Conservation (phyloP, 164 flowering plant genomes). For the Aristolochia contorta region DNA sequence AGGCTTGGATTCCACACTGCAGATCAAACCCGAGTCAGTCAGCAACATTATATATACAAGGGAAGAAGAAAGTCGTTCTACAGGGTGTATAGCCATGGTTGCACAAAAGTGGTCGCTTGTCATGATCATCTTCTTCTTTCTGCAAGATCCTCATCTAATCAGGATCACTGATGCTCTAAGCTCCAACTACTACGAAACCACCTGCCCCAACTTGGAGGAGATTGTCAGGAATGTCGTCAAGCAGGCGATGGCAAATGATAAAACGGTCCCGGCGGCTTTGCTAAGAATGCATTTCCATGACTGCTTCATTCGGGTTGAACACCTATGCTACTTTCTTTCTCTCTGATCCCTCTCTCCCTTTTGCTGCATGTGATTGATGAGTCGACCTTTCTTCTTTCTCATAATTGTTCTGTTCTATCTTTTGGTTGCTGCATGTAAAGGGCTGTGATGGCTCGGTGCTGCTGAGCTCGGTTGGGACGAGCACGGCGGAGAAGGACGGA, state of each 20-base stretch:
- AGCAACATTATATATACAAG: too few relatives aligned
- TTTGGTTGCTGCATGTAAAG: constrained; percentile 17
- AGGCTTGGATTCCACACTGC: too few relatives aligned
- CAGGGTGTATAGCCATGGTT: constrained; percentile 14
- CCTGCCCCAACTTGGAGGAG: constrained; percentile 61
- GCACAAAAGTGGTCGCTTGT: constrained; percentile 17
- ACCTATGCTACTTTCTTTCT: not conserved
- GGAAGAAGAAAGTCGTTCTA: too few relatives aligned
- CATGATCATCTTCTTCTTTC: constrained; percentile 10
- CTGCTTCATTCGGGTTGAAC: constrained; percentile 69
- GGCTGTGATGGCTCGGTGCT: constrained; percentile 78
- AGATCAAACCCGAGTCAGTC: too few relatives aligned
- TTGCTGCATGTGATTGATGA: too few relatives aligned
- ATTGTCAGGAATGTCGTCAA: constrained; percentile 36
- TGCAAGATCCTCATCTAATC: constrained; percentile 3
- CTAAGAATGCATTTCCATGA: constrained; percentile 91
- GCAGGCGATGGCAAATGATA: constrained; percentile 41
- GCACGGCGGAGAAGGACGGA: constrained; percentile 78
- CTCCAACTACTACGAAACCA: constrained; percentile 47
- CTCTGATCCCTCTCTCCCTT: too few relatives aligned
- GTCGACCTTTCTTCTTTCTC: not conserved
- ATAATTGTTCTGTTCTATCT: constrained; percentile 2
- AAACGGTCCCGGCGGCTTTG: constrained; percentile 68
- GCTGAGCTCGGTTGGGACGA: constrained; percentile 34
- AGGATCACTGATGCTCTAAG: constrained; percentile 29